These are phyloP conservation scores for Phytophthora ramorum DNA, from an alignment of 352 stramenopile species.

Conservation along the genomic window DNA sequence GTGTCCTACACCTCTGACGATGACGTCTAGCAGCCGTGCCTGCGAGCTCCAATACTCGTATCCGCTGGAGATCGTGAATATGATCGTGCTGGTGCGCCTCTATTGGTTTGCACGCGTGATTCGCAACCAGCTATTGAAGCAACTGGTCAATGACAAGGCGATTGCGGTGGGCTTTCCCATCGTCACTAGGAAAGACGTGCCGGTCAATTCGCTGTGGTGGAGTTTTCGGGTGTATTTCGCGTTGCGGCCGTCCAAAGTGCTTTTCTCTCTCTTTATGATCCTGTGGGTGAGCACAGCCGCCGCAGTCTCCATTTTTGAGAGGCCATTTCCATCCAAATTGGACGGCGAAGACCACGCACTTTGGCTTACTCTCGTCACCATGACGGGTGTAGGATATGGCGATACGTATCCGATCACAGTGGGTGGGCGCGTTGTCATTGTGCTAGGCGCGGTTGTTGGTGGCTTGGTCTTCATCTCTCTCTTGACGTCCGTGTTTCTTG, in stretches of 20 bases:
- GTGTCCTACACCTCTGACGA: slow-evolving; percentile 41
- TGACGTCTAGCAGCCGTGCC: slow-evolving; percentile 16
- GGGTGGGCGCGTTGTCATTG: slow-evolving; percentile 48
- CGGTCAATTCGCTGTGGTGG: slow-evolving; percentile 61
- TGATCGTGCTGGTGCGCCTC: slow-evolving; percentile 60
- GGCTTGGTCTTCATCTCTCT: slow-evolving; percentile 62
- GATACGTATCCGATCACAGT: slow-evolving; percentile 64
- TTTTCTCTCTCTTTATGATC: slow-evolving; percentile 52
- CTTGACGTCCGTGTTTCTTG: slow-evolving; percentile 72
- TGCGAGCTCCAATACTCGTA: slow-evolving; percentile 63
- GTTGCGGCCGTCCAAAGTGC: slow-evolving; percentile 43
- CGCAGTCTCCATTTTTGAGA: slow-evolving; percentile 64
- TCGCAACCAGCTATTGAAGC: slow-evolving; percentile 55
- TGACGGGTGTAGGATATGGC: slow-evolving; percentile 67
- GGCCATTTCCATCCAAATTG: slow-evolving; percentile 61
- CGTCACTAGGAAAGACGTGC: slow-evolving; percentile 14
- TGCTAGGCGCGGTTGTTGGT: slow-evolving; percentile 60
- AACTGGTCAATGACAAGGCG: slow-evolving; percentile 39
- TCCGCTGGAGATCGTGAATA: slow-evolving; percentile 68
- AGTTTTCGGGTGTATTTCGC: slow-evolving; percentile 62
- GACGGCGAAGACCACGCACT: slow-evolving; percentile 66
- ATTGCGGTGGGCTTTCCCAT: slow-evolving; percentile 35
- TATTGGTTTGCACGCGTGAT: slow-evolving; percentile 69
- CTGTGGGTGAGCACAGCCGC: slow-evolving; percentile 60
- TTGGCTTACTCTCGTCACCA: slow-evolving; percentile 73